phyloP scores from a whole-genome alignment of 1,284 basidiomycete genomes.

The Cryptococcus maquisensis region DNA sequence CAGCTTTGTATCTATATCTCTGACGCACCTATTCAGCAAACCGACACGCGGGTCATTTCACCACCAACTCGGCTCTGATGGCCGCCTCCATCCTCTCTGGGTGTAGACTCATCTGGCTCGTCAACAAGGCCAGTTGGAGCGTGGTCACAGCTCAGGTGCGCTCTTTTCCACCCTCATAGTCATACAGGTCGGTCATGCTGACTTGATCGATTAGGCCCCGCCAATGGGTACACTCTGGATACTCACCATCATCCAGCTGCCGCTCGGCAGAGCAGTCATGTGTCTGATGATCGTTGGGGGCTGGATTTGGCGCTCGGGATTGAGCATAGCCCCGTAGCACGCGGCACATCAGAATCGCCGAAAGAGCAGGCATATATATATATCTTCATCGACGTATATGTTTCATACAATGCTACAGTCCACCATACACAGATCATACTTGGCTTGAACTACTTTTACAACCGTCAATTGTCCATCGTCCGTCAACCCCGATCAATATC shows the following conservation, averaged over 20 bases:
- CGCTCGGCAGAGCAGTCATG: conserved; percentile 35
- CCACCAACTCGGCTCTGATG: conserved; percentile 29
- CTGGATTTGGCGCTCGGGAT: conserved; percentile 32
- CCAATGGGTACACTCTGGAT: conserved; percentile 48
- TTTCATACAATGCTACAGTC: background rate
- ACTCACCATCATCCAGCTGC: conserved; percentile 46
- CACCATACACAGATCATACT: no score
- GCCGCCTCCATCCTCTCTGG: conserved; percentile 33
- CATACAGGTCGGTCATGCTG: background rate
- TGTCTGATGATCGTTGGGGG: conserved; percentile 27
- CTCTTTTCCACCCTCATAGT: background rate
- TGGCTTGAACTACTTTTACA: background rate
- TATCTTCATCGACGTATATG: background rate
- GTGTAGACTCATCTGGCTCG: conserved; percentile 45
- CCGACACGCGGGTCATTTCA: conserved; percentile 24
- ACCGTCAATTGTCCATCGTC: background rate
- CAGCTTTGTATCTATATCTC: background rate
- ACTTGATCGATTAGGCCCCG: conserved; percentile 32
- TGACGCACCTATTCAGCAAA: conserved; percentile 20
- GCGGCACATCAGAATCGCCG: no score
- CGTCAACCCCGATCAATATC: background rate
- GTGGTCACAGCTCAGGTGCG: conserved; percentile 41
- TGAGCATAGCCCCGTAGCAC: conserved; percentile 30
- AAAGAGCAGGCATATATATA: background rate
- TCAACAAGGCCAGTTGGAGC: conserved; percentile 43